Percentiles rank a stretch among this genome's conserved stretches.
phyloP scores from a whole-genome alignment of 805 yeast species.

The Yamadazyma endophytica region DNA sequence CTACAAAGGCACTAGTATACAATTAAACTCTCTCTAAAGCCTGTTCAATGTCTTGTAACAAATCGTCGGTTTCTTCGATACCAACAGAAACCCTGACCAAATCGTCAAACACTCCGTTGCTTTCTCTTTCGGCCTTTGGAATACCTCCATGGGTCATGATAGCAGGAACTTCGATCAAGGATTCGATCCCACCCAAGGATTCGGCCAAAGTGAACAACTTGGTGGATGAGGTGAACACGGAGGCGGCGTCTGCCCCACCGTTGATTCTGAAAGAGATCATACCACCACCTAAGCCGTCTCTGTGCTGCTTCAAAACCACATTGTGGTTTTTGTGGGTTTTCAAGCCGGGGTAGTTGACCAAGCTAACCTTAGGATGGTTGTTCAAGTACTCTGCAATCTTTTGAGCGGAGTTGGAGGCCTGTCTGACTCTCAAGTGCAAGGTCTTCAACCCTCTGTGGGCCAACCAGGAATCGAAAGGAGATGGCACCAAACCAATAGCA shows the following conservation, averaged over 20 bases:
- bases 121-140: slow-evolving; percentile 72
- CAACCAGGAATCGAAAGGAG: slow-evolving; percentile 89
- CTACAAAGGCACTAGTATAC: too few relatives aligned
- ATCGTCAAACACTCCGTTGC: slow-evolving; percentile 77
- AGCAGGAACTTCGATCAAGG: slow-evolving; percentile 83
- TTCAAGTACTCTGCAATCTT: slow-evolving; percentile 64
- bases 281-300: slow-evolving; percentile 86
- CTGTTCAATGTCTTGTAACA: slow-evolving; percentile 64
- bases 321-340: slow-evolving; percentile 58
- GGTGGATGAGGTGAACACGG: slow-evolving; percentile 68
- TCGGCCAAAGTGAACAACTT: slow-evolving; percentile 82
- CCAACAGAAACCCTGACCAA: slow-evolving; percentile 82
- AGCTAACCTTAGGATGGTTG: slow-evolving; percentile 47
- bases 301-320: slow-evolving; percentile 70
- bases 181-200: slow-evolving; percentile 87
- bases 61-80: slow-evolving; percentile 77
- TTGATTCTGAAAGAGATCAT: slow-evolving; percentile 83
- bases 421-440: slow-evolving; percentile 71
- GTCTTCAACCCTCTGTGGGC: slow-evolving; percentile 92
- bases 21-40: slow-evolving; percentile 50
- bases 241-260: slow-evolving; percentile 77
- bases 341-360: slow-evolving; percentile 84
- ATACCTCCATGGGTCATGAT: slow-evolving; percentile 92
- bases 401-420: slow-evolving; percentile 62
- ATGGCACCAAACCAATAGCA: slow-evolving; percentile 85